Conservation (phyloP, 108 stramenopile genomes). For the Nitzschia sp. region DNA sequence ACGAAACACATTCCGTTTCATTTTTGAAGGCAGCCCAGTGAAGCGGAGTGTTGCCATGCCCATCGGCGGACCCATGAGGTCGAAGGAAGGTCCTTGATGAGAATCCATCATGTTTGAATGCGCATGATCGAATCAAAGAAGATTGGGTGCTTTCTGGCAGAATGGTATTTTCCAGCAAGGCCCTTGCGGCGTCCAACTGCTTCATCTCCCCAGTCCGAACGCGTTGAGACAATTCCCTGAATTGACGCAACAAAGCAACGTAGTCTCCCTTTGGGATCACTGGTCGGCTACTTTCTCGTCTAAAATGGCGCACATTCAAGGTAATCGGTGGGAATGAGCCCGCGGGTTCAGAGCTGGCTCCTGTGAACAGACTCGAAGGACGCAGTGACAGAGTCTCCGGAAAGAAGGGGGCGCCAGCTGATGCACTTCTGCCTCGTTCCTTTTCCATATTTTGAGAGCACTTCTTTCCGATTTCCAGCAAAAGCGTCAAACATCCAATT, state of each 20-base stretch:
- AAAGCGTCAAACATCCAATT: conserved; percentile 65
- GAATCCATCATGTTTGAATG: conserved; percentile 30
- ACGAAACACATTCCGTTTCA: conserved; percentile 59
- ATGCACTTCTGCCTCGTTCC: not conserved
- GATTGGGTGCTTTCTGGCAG: conserved; percentile 42
- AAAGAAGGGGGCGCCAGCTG: conserved; percentile 19
- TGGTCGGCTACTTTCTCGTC: conserved; percentile 4
- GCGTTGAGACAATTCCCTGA: conserved; percentile 7
- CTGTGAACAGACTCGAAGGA: not conserved
- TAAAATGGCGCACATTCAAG: conserved; percentile 23
- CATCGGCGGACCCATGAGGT: conserved; percentile 55
- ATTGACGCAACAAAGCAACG: conserved; percentile 24
- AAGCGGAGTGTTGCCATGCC: conserved; percentile 86
- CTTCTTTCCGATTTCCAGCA: conserved; percentile 62
- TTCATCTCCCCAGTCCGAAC: conserved; percentile 46
- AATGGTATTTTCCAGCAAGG: conserved; percentile 37
- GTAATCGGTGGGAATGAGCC: conserved; percentile 14
- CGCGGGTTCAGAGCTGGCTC: conserved; percentile 1
- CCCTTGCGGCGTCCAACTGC: conserved; percentile 54
- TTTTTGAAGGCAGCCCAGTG: conserved; percentile 92
- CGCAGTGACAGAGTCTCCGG: conserved; percentile 21
- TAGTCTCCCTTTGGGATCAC: conserved; percentile 15
- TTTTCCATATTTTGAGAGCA: conserved; percentile 14
- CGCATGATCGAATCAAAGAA: conserved; percentile 47
- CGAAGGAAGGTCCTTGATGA: conserved; percentile 25